phyloP scores from a whole-genome alignment of 148 eudicot genomes.

The Rhododendron ovatum region DNA sequence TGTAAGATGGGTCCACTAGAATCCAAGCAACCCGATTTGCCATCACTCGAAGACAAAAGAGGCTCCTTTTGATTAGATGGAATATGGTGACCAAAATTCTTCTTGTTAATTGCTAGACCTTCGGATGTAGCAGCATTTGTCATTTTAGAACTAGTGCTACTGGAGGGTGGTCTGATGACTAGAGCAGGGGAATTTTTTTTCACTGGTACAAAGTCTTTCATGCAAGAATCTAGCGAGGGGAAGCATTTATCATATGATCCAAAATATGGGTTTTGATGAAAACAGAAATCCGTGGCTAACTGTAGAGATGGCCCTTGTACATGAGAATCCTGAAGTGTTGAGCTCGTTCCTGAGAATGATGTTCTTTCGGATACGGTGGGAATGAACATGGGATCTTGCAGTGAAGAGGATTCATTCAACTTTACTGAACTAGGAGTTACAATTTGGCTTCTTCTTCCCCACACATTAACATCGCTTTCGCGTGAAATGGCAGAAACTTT shows the following conservation, averaged over 20 bases:
- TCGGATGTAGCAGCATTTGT: constrained; percentile 21
- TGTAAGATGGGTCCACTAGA: background rate
- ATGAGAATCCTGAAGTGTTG: constrained; percentile 28
- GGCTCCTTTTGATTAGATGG: background rate
- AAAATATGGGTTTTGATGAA: constrained; percentile 23
- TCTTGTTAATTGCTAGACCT: constrained; percentile 15
- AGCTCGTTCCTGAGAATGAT: constrained; percentile 12
- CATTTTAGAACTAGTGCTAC: constrained; percentile 13
- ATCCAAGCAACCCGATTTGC: background rate
- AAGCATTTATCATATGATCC: constrained; percentile 28
- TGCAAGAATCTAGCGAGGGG: constrained; percentile 31
- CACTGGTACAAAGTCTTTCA: constrained; percentile 28
- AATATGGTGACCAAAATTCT: constrained; percentile 16
- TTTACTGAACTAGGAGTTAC: constrained; percentile 23
- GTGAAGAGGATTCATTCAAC: constrained; percentile 17
- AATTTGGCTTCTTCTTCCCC: constrained; percentile 30
- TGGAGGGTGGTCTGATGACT: constrained; percentile 35
- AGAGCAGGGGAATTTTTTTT: constrained; percentile 36
- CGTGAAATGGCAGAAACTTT: constrained; percentile 20
- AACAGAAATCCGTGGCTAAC: constrained; percentile 20
- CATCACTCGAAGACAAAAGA: background rate
- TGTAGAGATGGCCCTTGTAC: constrained; percentile 31
- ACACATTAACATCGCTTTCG: constrained; percentile 23
- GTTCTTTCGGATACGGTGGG: constrained; percentile 21
- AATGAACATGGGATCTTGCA: constrained; percentile 20